Evolutionary conservation across 1,139 yeast species (phyloP).

Genomic region (Diutina neorugosa): DNA sequence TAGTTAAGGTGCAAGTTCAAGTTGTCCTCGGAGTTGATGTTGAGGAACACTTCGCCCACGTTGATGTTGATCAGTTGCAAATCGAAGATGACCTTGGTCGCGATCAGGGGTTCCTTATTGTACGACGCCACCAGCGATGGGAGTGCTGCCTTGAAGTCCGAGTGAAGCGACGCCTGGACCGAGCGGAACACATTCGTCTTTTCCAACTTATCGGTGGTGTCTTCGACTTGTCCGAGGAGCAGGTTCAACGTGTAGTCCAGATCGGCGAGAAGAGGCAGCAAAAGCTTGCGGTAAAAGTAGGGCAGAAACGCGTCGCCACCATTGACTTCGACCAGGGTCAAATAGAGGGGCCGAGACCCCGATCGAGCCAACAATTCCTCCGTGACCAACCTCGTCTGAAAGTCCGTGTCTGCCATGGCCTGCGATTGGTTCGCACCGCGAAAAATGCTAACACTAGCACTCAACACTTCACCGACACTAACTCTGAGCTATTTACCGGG

Average conservation of each 20-base stretch:
- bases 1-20: slow-evolving; percentile 28
- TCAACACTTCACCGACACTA: too few species aligned
- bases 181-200: slow-evolving; percentile 34
- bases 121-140: slow-evolving; percentile 17
- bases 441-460: neutral
- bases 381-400: slow-evolving; percentile 19
- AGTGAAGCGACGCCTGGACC: slow-evolving; percentile 20
- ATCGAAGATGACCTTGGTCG: slow-evolving; percentile 28
- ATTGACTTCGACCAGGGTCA: slow-evolving; percentile 32
- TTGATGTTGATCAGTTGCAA: slow-evolving; percentile 23
- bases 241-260: slow-evolving; percentile 36
- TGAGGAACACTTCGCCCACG: slow-evolving; percentile 23
- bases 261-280: slow-evolving; percentile 29
- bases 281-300: slow-evolving; percentile 32
- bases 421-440: neutral
- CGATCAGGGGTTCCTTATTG: slow-evolving; percentile 24
- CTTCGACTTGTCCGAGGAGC: slow-evolving; percentile 19
- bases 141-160: slow-evolving; percentile 20
- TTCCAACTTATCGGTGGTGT: slow-evolving; percentile 17
- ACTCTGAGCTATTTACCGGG: neutral
- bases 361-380: slow-evolving; percentile 23
- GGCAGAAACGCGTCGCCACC: slow-evolving; percentile 39
- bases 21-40: slow-evolving; percentile 27
- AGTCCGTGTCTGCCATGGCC: slow-evolving; percentile 8
- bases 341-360: slow-evolving; percentile 29